Conservation (phyloP, 2,329 filamentous ascomycete species). For the Claviceps sp. region DNA sequence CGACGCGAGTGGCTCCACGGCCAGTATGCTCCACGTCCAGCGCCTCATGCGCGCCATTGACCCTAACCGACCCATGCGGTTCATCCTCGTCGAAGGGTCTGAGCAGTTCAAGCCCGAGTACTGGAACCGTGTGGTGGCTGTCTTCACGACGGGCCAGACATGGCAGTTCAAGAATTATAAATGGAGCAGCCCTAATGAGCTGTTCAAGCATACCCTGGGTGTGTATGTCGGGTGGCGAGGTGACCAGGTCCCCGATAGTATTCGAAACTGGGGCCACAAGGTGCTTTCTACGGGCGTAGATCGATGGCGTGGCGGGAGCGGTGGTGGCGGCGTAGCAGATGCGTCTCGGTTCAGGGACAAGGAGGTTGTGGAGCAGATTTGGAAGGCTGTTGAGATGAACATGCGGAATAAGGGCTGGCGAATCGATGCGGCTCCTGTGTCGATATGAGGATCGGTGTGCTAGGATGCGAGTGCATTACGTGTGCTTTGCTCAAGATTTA, state of each 20-base stretch:
- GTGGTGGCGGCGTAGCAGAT: constrained; percentile 34
- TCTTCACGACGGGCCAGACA: constrained; percentile 92
- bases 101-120: constrained; percentile 97
- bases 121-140: constrained; percentile 87
- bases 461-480: neutral
- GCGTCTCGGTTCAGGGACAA: constrained; percentile 66
- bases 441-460: constrained; percentile 23
- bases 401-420: constrained; percentile 82
- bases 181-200: constrained; percentile 76
- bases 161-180: constrained; percentile 99
- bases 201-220: constrained; percentile 80
- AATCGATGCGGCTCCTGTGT: constrained; percentile 51
- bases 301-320: constrained; percentile 50
- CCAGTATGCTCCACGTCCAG: constrained; percentile 75
- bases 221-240: constrained; percentile 87
- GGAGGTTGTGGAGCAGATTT: constrained; percentile 85
- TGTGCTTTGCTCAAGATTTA: no score
- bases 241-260: constrained; percentile 62
- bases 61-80: constrained; percentile 62
- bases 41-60: constrained; percentile 63
- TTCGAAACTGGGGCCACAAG: constrained; percentile 74
- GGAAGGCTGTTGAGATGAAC: constrained; percentile 74
- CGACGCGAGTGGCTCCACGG: constrained; percentile 50
- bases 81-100: constrained; percentile 88
- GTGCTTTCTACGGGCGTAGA: constrained; percentile 74